Conservation (phyloP, 1,139 yeast species). For the Lizanozyma gosingica region DNA sequence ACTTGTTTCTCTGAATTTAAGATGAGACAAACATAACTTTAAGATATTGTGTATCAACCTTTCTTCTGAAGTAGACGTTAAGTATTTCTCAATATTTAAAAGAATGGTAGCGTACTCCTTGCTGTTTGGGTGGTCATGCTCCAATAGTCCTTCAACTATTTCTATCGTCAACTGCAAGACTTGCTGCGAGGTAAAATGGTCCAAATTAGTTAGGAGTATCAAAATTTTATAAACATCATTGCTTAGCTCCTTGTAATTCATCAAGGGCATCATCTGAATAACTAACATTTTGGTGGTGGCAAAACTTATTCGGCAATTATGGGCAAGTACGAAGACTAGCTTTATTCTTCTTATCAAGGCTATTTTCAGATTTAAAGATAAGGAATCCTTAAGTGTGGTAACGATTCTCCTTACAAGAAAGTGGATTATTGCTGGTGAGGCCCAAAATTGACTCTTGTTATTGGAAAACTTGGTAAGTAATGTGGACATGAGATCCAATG, state of each 20-base stretch:
- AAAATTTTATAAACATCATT: constrained; percentile 16
- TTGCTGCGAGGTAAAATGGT: constrained; percentile 4
- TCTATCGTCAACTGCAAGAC: constrained; percentile 9
- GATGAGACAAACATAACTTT: constrained; percentile 7
- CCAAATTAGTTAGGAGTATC: constrained; percentile 6
- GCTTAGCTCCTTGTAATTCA: constrained; percentile 10
- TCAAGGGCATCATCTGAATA: constrained; percentile 12
- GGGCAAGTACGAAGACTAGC: constrained; percentile 23
- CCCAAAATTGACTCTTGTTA: constrained; percentile 25
- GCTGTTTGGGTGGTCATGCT: constrained; percentile 1
- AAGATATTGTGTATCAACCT: constrained; percentile 9
- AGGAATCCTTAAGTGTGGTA: constrained; percentile 14
- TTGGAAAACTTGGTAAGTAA: constrained; percentile 9
- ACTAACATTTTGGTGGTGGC: constrained; percentile 16
- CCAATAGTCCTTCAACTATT: constrained; percentile 8
- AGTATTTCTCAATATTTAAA: constrained; percentile 6
- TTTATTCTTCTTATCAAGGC: constrained; percentile 30
- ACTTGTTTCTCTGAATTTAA: constrained; percentile 4
- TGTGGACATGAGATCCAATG: background rate
- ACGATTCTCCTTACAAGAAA: constrained; percentile 30
- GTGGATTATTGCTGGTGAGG: constrained; percentile 16
- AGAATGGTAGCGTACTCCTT: constrained; percentile 1
- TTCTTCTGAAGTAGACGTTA: constrained; percentile 3
- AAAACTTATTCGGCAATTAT: constrained; percentile 6
- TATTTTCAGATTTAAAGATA: constrained; percentile 15